phyloP scores from a whole-genome alignment of 208 protist species.

The Acanthamoeba sp. region DNA sequence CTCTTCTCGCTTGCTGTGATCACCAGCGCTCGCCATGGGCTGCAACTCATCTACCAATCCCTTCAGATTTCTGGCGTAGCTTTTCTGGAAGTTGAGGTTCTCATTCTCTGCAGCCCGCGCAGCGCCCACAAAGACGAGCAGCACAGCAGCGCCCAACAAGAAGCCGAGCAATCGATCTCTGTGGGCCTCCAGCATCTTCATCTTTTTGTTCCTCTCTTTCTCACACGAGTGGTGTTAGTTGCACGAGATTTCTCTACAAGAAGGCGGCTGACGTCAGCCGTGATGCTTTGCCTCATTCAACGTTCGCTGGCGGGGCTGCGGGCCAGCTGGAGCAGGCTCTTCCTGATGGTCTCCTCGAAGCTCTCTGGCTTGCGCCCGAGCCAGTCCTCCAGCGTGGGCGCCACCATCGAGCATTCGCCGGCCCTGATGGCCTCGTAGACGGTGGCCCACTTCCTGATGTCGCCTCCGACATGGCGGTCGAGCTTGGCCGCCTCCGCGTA shows the following conservation, averaged over 20 bases:
- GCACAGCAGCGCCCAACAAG: background rate
- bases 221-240: too few relatives aligned
- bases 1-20: background rate
- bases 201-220: background rate
- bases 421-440: conserved; percentile 17
- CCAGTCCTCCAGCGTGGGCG: background rate
- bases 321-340: too few relatives aligned
- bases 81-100: background rate
- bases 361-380: background rate
- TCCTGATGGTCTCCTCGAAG: background rate
- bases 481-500: background rate
- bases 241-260: too few relatives aligned
- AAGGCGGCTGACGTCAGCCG: too few relatives aligned
- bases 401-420: background rate
- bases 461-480: background rate
- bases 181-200: background rate
- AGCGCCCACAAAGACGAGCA: background rate
- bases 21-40: background rate
- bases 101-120: background rate
- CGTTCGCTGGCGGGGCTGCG: too few relatives aligned
- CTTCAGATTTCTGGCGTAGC: background rate
- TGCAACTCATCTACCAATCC: background rate
- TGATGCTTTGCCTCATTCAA: too few relatives aligned
- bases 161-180: background rate
- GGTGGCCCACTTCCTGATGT: background rate